Conservation (phyloP, 148 eudicot genomes). For the Amaranthus palmeri region DNA sequence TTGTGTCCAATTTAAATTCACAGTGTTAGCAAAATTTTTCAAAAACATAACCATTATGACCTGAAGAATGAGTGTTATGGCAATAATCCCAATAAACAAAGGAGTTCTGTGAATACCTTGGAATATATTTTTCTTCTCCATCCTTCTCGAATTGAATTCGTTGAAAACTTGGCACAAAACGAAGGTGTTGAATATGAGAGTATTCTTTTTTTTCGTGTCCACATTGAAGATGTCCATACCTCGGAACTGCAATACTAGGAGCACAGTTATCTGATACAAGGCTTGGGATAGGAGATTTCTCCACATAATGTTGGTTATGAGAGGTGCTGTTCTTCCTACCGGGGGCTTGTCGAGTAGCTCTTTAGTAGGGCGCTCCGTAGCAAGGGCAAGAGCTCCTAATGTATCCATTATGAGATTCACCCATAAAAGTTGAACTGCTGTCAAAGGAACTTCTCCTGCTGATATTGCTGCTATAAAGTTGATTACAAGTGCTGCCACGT, state of each 20-base stretch:
- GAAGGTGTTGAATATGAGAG: constrained; percentile 74
- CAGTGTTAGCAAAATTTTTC: constrained; percentile 67
- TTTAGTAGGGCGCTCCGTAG: constrained; percentile 66
- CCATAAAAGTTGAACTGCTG: constrained; percentile 75
- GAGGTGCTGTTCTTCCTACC: constrained; percentile 63
- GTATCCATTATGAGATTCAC: constrained; percentile 90
- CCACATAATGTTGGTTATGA: constrained; percentile 83
- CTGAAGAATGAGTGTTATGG: constrained; percentile 59
- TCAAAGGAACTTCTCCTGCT: constrained; percentile 75
- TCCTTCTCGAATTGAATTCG: constrained; percentile 68
- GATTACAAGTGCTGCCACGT: constrained; percentile 74
- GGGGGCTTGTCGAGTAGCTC: constrained; percentile 67
- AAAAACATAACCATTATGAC: constrained; percentile 75
- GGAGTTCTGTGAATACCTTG: constrained; percentile 47
- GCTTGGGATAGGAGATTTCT: constrained; percentile 72
- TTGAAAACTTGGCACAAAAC: constrained; percentile 85
- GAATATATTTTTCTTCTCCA: constrained; percentile 68
- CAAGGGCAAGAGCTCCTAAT: constrained; percentile 78
- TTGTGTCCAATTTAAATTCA: constrained; percentile 48
- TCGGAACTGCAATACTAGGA: constrained; percentile 58
- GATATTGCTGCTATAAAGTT: constrained; percentile 77
- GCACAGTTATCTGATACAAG: constrained; percentile 57
- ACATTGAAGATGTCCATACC: constrained; percentile 58
- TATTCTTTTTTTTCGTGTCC: constrained; percentile 42
- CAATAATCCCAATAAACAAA: constrained; percentile 64